phyloP scores from a whole-genome alignment of 805 yeast genomes.

The Yamadazyma takamatsuzukensis region DNA sequence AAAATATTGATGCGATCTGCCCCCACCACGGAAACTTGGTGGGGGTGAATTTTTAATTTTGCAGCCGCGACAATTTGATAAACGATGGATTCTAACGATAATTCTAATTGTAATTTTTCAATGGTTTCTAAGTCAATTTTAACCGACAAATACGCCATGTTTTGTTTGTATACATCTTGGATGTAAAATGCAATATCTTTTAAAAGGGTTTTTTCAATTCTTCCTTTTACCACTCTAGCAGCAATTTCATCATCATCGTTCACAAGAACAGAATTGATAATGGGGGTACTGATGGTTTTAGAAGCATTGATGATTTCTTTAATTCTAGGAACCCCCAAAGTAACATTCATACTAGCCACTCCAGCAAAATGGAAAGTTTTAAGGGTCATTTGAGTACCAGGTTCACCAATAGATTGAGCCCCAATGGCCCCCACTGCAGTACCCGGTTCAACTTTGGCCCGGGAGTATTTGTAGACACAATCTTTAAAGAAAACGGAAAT shows the following conservation, averaged over 20 bases:
- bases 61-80: slow-evolving; percentile 80
- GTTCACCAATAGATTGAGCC: slow-evolving; percentile 98
- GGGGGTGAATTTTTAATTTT: slow-evolving; percentile 74
- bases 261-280: slow-evolving; percentile 89
- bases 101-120: slow-evolving; percentile 84
- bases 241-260: slow-evolving; percentile 95
- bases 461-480: slow-evolving; percentile 76
- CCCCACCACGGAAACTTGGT: slow-evolving; percentile 68
- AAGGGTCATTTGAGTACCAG: slow-evolving; percentile 98
- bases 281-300: slow-evolving; percentile 91
- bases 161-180: slow-evolving; percentile 88
- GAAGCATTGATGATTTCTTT: slow-evolving; percentile 98
- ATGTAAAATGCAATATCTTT: slow-evolving; percentile 85
- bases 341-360: slow-evolving; percentile 98
- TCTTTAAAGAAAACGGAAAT: slow-evolving; percentile 66
- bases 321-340: slow-evolving; percentile 98
- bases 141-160: slow-evolving; percentile 72
- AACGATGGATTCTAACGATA: slow-evolving; percentile 82
- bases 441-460: slow-evolving; percentile 96
- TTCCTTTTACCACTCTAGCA: slow-evolving; percentile 96
- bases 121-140: slow-evolving; percentile 81
- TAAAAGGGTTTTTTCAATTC: slow-evolving; percentile 87
- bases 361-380: slow-evolving; percentile 97
- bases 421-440: slow-evolving; percentile 99
- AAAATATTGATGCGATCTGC: slow-evolving; percentile 63